These are phyloP conservation scores for Metschnikowia lunata DNA, from an alignment of 805 yeast genomes.

Conservation along the genomic window DNA sequence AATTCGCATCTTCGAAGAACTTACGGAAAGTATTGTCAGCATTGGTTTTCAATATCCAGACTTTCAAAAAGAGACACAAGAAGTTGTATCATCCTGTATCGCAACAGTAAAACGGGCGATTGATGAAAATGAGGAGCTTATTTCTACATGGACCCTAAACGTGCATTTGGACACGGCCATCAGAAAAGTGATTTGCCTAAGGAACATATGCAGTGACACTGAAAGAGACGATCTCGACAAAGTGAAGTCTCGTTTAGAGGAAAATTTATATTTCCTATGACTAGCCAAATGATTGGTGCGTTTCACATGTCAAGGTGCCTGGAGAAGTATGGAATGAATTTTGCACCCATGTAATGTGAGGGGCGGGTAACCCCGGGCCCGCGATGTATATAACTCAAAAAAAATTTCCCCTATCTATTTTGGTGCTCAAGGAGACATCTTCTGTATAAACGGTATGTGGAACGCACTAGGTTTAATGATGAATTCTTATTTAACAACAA, in stretches of 20 bases:
- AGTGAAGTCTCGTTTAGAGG: background rate
- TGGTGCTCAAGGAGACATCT: background rate
- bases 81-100: background rate
- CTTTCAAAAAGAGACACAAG: background rate
- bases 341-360: constrained; percentile 5
- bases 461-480: constrained; percentile 13
- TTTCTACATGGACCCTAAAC: constrained; percentile 11
- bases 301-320: no score
- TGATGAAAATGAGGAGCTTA: background rate
- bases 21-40: background rate
- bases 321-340: background rate
- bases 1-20: constrained; percentile 1
- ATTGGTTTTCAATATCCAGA: background rate
- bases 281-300: no score
- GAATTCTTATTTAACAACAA: constrained; percentile 21
- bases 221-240: background rate
- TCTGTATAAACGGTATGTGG: constrained; percentile 15
- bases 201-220: background rate
- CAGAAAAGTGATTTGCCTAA: constrained; percentile 7
- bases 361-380: constrained; percentile 15
- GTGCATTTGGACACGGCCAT: constrained; percentile 16
- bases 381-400: constrained; percentile 10
- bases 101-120: background rate
- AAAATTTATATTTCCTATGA: no score
- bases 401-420: background rate